Percentiles rank a stretch among this genome's conserved stretches.
Evolutionary conservation across 2,329 filamentous ascomycete species (phyloP).

Genomic region (Ophiostoma montium): DNA sequence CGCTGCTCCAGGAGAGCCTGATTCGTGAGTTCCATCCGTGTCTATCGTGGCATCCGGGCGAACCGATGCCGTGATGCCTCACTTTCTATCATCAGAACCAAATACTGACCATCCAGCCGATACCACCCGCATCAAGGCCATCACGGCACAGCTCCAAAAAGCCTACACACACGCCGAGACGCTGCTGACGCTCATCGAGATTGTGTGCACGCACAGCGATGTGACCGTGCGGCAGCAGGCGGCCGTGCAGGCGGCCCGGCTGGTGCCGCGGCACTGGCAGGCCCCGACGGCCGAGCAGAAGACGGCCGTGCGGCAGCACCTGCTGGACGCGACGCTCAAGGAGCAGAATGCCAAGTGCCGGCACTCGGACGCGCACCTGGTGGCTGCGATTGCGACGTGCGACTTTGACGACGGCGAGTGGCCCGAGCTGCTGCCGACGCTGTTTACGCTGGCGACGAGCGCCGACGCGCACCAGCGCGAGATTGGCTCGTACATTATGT

Average conservation of each 20-base stretch:
- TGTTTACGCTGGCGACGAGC: constrained; percentile 68
- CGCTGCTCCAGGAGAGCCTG: constrained; percentile 76
- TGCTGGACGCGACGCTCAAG: constrained; percentile 70
- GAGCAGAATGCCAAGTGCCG: constrained; percentile 65
- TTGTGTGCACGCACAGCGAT: constrained; percentile 66
- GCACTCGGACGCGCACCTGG: constrained; percentile 76
- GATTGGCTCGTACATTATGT: constrained; percentile 86
- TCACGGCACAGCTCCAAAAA: constrained; percentile 81
- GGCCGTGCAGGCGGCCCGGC: constrained; percentile 73
- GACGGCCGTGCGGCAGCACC: constrained; percentile 61
- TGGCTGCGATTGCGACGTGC: constrained; percentile 71
- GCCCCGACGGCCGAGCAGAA: constrained; percentile 62
- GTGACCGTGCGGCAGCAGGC: constrained; percentile 72
- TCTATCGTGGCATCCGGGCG: too few relatives aligned
- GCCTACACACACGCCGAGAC: constrained; percentile 76
- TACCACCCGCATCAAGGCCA: constrained; percentile 77
- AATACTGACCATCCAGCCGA: constrained; percentile 44
- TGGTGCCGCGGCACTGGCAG: constrained; percentile 78
- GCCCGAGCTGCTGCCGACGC: constrained; percentile 63
- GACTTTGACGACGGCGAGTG: constrained; percentile 82
- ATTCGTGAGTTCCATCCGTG: constrained; percentile 52
- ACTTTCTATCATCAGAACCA: constrained; percentile 3
- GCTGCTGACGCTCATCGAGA: constrained; percentile 73
- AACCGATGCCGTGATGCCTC: constrained; percentile 2
- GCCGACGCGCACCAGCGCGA: constrained; percentile 66